Evolutionary conservation across 495 filamentous ascomycete species (phyloP).

Genomic region (Hamigera avellanea): DNA sequence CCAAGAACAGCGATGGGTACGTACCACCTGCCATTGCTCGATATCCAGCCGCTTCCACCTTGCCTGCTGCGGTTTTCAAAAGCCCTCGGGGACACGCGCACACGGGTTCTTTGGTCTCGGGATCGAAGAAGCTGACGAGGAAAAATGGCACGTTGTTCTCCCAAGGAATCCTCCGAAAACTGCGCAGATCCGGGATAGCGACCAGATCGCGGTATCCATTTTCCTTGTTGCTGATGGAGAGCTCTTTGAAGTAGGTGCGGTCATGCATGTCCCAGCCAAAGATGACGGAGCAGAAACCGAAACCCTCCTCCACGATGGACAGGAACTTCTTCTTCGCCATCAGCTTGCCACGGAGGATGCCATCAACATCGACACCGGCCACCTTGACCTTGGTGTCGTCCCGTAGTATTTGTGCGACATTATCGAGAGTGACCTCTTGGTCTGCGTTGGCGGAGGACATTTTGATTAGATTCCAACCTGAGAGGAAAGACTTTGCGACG

Average conservation of each 20-base stretch:
- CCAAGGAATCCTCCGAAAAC: constrained; percentile 88
- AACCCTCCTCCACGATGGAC: constrained; percentile 68
- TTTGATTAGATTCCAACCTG: not conserved
- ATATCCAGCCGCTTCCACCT: constrained; percentile 50
- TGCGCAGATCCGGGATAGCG: constrained; percentile 68
- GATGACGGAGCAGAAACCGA: constrained; percentile 93
- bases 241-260: constrained; percentile 67
- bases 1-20: not conserved
- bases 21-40: constrained; percentile 90
- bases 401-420: constrained; percentile 1
- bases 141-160: constrained; percentile 90
- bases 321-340: constrained; percentile 95
- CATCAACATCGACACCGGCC: constrained; percentile 86
- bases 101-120: constrained; percentile 40
- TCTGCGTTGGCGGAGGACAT: not conserved
- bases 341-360: constrained; percentile 82
- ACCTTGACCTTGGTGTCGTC: constrained; percentile 83
- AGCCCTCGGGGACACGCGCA: constrained; percentile 77
- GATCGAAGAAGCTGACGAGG: constrained; percentile 71
- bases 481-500: no score
- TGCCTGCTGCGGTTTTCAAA: constrained; percentile 55
- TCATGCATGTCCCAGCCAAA: constrained; percentile 99
- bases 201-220: constrained; percentile 90
- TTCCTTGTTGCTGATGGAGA: constrained; percentile 73
- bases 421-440: not conserved